A percentile compares a stretch with the other conserved stretches of the same genome.
Conservation (phyloP, 1,284 basidiomycete species). For the Meira miltonrushii region DNA sequence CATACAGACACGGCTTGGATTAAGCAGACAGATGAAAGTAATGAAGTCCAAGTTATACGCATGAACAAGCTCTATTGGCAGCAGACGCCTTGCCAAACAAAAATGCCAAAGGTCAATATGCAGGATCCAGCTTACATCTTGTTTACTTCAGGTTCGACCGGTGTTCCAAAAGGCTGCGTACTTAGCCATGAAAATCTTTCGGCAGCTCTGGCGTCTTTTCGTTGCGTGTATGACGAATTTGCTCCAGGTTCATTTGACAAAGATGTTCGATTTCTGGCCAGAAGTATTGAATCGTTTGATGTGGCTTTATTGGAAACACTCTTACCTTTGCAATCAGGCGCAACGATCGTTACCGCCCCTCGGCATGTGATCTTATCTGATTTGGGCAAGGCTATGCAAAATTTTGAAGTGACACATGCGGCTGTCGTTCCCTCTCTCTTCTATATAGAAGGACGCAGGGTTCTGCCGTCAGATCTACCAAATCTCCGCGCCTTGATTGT, state of each 20-base stretch:
- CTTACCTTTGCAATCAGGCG: conserved; percentile 42
- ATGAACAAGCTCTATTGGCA: no score
- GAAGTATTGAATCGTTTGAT: conserved; percentile 49
- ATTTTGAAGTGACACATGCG: conserved; percentile 40
- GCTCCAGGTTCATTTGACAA: conserved; percentile 25
- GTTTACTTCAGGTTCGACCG: conserved; percentile 48
- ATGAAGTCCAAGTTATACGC: background rate
- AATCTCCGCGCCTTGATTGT: conserved; percentile 37
- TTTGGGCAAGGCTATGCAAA: conserved; percentile 37
- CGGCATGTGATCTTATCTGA: conserved; percentile 38
- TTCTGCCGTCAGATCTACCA: conserved; percentile 34
- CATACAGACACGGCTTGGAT: background rate
- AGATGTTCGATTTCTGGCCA: conserved; percentile 40
- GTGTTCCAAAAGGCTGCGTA: conserved; percentile 44
- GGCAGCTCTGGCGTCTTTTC: conserved; percentile 37
- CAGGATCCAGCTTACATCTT: conserved; percentile 44
- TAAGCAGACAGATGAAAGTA: background rate
- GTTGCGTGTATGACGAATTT: conserved; percentile 23
- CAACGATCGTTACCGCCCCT: conserved; percentile 46
- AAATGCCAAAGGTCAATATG: background rate
- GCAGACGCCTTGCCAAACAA: background rate
- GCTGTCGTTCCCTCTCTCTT: conserved; percentile 50
- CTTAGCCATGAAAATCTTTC: conserved; percentile 39
- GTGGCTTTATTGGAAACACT: conserved; percentile 51
- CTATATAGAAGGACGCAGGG: conserved; percentile 28